A percentile compares a stretch with the other conserved stretches of the same genome.
phyloP scores from a whole-genome alignment of 371 early-diverging fungal genomes.

The Dichotomocladium elegans region DNA sequence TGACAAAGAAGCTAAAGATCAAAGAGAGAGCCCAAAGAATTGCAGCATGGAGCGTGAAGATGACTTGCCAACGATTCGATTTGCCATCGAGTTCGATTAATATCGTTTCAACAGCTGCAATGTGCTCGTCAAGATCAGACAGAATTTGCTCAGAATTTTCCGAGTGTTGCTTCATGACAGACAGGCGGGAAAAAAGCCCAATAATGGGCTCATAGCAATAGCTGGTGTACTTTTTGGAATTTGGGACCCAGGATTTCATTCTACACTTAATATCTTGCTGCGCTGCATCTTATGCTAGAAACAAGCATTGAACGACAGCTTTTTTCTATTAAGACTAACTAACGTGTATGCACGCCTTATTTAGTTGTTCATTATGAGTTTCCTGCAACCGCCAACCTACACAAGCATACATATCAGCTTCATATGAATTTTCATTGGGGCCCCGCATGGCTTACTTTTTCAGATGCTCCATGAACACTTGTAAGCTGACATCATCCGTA shows the following conservation, averaged over 20 bases:
- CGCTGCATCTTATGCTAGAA: too few relatives aligned
- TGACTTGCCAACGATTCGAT: slow-evolving; percentile 55
- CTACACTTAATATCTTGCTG: too few relatives aligned
- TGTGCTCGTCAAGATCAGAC: slow-evolving; percentile 70
- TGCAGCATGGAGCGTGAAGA: slow-evolving; percentile 69
- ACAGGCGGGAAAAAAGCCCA: background rate
- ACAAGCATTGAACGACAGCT: too few relatives aligned
- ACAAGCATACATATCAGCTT: background rate
- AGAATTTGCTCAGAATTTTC: slow-evolving; percentile 78
- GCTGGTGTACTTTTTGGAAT: too few relatives aligned
- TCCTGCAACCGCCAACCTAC: slow-evolving; percentile 47
- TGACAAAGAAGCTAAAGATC: slow-evolving; percentile 28
- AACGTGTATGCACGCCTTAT: too few relatives aligned
- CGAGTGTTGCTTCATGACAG: slow-evolving; percentile 6
- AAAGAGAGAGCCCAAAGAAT: slow-evolving; percentile 64
- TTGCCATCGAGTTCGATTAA: slow-evolving; percentile 57
- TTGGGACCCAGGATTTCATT: too few relatives aligned
- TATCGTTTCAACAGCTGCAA: slow-evolving; percentile 64
- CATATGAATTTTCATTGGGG: background rate
- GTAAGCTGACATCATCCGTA: slow-evolving; percentile 97
- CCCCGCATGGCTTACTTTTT: slow-evolving; percentile 67
- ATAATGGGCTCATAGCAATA: too few relatives aligned
- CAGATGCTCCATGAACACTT: slow-evolving; percentile 95
- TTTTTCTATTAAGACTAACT: too few relatives aligned
- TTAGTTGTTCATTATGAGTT: too few relatives aligned